These are phyloP conservation scores for Lagerstroemia fauriei DNA, from an alignment of 441 rosid species.

Conservation along the genomic window DNA sequence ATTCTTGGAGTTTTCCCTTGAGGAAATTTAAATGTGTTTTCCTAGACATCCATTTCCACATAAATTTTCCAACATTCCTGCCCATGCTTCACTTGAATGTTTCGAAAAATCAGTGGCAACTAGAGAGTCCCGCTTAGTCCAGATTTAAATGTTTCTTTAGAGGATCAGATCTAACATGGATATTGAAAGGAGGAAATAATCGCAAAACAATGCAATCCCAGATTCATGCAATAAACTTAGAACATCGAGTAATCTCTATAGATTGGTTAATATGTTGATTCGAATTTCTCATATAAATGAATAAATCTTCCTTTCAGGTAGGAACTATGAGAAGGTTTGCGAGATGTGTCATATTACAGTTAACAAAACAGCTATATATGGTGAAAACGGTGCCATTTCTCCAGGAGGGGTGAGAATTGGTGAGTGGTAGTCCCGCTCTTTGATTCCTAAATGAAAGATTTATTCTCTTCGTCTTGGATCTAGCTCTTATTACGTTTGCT, in stretches of 20 bases:
- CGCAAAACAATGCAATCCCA: background rate
- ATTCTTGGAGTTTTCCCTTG: background rate
- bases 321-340: slow-evolving; percentile 80
- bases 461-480: background rate
- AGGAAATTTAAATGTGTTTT: background rate
- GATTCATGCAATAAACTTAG: background rate
- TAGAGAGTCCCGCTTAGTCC: background rate
- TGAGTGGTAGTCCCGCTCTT: slow-evolving; percentile 31
- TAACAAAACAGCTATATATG: slow-evolving; percentile 71
- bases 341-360: slow-evolving; percentile 83
- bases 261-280: background rate
- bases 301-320: slow-evolving; percentile 43
- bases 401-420: slow-evolving; percentile 92
- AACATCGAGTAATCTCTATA: background rate
- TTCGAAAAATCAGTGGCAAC: background rate
- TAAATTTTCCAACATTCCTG: background rate
- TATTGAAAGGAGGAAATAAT: background rate
- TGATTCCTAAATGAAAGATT: background rate
- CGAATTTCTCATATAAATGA: background rate
- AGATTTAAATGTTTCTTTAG: background rate
- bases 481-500: background rate
- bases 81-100: background rate
- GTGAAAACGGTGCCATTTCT: slow-evolving; percentile 68
- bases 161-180: background rate
- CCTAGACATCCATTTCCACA: background rate